Evolutionary conservation across 2,329 filamentous ascomycete genomes (phyloP).

Genomic region (Intubia oerlemansii): DNA sequence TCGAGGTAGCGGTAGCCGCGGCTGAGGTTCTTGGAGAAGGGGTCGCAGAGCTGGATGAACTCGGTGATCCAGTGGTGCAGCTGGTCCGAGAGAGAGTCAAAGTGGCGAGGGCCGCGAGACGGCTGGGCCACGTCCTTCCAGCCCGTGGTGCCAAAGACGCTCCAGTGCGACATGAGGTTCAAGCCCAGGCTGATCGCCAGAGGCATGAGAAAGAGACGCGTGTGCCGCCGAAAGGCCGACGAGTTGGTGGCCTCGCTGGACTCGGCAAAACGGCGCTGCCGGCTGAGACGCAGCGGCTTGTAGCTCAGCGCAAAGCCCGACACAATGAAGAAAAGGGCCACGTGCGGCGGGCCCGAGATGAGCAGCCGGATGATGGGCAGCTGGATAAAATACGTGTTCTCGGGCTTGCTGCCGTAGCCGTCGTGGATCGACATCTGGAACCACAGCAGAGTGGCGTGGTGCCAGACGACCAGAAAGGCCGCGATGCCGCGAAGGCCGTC

Average conservation of each 20-base stretch:
- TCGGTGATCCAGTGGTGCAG: conserved; percentile 4
- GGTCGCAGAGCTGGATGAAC: conserved; percentile 4
- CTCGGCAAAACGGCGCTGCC: conserved; percentile 5
- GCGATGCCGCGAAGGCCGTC: conserved; percentile 34
- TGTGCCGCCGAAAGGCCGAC: conserved; percentile 8
- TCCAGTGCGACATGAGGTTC: conserved; percentile 3
- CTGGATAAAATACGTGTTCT: conserved; percentile 11
- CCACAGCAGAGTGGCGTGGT: conserved; percentile 17
- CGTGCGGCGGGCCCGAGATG: conserved; percentile 16
- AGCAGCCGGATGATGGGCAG: conserved; percentile 17
- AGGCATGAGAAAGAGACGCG: conserved; percentile 9
- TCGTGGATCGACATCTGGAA: conserved; percentile 12
- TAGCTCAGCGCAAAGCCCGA: conserved; percentile 13
- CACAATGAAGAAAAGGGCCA: conserved; percentile 25
- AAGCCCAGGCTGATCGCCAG: conserved; percentile 3
- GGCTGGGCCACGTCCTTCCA: conserved; percentile 4
- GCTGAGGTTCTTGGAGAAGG: conserved; percentile 5
- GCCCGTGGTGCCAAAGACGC: conserved; percentile 5
- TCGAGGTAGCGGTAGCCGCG: conserved; percentile 9
- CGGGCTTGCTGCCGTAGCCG: conserved; percentile 9
- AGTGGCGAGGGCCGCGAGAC: conserved; percentile 5
- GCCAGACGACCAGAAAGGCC: conserved; percentile 30
- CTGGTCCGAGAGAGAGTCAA: conserved; percentile 1
- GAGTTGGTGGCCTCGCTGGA: conserved; percentile 7
- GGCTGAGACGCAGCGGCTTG: conserved; percentile 9